phyloP scores from a whole-genome alignment of 73 alveolate species.

The Paramecium biaurelia region DNA sequence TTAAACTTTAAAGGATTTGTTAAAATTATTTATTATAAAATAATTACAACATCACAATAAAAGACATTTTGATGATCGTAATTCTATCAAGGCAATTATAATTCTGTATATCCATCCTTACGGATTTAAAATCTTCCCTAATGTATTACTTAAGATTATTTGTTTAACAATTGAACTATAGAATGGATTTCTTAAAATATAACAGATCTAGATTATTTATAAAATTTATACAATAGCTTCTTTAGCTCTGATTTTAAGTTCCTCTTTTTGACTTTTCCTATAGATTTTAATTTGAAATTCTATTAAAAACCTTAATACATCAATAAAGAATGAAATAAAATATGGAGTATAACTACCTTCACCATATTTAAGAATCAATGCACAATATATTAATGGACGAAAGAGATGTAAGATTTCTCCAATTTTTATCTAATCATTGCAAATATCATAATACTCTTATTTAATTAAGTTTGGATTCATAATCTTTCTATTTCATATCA shows the following conservation, averaged over 20 bases:
- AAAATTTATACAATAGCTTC: background rate
- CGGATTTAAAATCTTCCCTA: background rate
- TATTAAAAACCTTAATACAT: background rate
- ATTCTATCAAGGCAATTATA: background rate
- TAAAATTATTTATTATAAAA: background rate
- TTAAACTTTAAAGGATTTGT: background rate
- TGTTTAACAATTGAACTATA: background rate
- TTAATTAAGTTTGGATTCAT: background rate
- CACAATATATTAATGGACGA: constrained; percentile 4
- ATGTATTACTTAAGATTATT: background rate
- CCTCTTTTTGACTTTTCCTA: constrained; percentile 1
- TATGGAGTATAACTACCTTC: background rate
- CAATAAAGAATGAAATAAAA: background rate
- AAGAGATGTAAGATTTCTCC: constrained; percentile 15
- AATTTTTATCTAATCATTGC: background rate
- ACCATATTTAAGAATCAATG: background rate
- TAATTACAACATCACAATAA: constrained; percentile 2
- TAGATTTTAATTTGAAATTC: background rate
- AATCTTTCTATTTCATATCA: background rate
- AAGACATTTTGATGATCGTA: constrained; percentile 42
- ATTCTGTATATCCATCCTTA: background rate
- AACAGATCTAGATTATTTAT: background rate
- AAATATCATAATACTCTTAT: background rate
- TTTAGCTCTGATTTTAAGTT: background rate
- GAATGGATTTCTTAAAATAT: constrained; percentile 26